These are phyloP conservation scores for Neonothopanus nambi DNA, from an alignment of 1,284 basidiomycete species.

Conservation along the genomic window DNA sequence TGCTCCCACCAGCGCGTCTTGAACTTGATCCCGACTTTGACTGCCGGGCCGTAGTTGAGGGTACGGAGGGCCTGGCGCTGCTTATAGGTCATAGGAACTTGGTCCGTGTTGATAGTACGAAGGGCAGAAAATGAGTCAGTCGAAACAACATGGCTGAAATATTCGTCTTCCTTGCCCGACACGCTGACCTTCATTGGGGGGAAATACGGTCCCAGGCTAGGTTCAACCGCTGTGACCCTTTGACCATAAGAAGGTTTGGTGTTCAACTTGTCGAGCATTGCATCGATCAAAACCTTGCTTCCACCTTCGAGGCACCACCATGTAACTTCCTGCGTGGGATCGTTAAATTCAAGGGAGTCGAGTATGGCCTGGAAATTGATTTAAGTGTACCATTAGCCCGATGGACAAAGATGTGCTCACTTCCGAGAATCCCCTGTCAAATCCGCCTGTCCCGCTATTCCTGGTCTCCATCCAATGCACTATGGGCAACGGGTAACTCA, in stretches of 20 bases:
- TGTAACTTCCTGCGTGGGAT: conserved; percentile 3
- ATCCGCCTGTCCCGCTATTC: conserved; percentile 25
- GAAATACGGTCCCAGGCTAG: not conserved
- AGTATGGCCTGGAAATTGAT: not conserved
- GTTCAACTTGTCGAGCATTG: conserved; percentile 16
- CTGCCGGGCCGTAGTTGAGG: conserved; percentile 28
- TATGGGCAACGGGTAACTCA: conserved; percentile 21
- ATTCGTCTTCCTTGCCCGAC: not conserved
- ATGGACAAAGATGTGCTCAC: conserved; percentile 2
- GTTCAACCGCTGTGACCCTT: conserved; percentile 11
- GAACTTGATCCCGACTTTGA: conserved; percentile 36
- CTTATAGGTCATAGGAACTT: conserved; percentile 22
- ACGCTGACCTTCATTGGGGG: too few species aligned
- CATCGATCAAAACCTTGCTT: conserved; percentile 17
- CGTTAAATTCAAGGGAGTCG: conserved; percentile 1
- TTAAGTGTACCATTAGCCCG: conserved; percentile 6
- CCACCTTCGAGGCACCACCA: conserved; percentile 22
- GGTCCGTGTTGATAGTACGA: conserved; percentile 26
- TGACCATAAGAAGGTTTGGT: conserved; percentile 9
- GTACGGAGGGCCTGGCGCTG: conserved; percentile 29
- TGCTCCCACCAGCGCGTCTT: conserved; percentile 33
- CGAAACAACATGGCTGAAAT: conserved; percentile 28
- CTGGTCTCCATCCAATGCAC: conserved; percentile 30
- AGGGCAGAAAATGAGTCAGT: conserved; percentile 30
- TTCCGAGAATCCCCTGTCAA: conserved; percentile 28